Base-by-base conservation (phyloP, 2,329 filamentous ascomycete species). In the Trichoderma citrinoviride region DNA sequence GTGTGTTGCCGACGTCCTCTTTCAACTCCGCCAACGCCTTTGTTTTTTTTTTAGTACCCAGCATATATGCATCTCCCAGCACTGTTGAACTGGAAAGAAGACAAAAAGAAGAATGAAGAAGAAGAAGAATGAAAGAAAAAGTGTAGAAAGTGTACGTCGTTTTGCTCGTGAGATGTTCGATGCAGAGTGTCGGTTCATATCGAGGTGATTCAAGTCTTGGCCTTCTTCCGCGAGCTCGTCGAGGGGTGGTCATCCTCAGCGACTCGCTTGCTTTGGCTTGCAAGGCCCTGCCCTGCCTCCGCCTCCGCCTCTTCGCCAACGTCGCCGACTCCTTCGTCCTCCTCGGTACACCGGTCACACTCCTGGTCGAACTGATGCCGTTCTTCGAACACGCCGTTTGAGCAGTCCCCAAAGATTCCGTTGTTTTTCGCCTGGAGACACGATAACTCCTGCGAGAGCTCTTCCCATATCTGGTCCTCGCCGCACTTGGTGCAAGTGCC, bases 341-440 rank as follows among this genome's bases (percentile, higher is more conserved):
- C 77, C 47, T 78, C 77, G 52, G 74, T 68, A 64, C 81, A 83
- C 15, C 72, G 67, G 53, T 80, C 75, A 71, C 81, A 83, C 68
- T 83, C 81, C 66, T 82, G 80, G 68, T 82, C 80, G 65, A 81
- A 82, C 3, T 67, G 67, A 71, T 82, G 81, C 64, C 81, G 73
- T 67, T 82, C 80, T 43, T 75, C 68, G 44, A 74, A 69, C 33
- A 80, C 73, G 37, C 81, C 81, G 25, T 71, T 70, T 44, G 71
- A 68, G 70, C 81, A 83, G 53, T 77, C 71, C 46, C 81, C 81
- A 61, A 83, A 82, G 12, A 68, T 68, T 54, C 78, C 80, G 23
- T 75, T 76, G 72, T 83, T 83, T 69, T 83, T 83, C 43, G 81
- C 80, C 67, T 82, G 76, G 56, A 83, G 77, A 64, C 81, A 83